A percentile compares a stretch with the other conserved stretches of the same genome.
These are phyloP conservation scores for Podaxis sp. DNA, from an alignment of 768 basidiomycete species.

Conservation along the genomic window DNA sequence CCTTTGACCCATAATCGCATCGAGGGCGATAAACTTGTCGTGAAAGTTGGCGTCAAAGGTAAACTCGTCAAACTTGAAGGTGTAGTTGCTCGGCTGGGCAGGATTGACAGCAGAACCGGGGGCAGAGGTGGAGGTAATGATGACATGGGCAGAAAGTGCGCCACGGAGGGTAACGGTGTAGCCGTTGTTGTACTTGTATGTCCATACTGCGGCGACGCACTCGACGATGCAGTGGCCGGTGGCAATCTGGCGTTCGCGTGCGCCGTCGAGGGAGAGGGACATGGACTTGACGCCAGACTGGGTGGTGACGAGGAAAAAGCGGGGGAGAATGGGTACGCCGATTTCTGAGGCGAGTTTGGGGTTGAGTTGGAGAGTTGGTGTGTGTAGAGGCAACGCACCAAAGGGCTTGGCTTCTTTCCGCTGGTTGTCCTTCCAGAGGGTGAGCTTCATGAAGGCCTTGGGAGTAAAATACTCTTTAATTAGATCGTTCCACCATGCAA, in stretches of 20 bases:
- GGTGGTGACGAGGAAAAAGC: slow-evolving; percentile 82
- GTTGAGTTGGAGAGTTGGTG: background rate
- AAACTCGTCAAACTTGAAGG: slow-evolving; percentile 71
- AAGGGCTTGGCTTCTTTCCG: slow-evolving; percentile 80
- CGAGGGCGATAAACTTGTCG: slow-evolving; percentile 74
- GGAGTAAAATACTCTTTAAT: slow-evolving; percentile 72
- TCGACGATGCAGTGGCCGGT: slow-evolving; percentile 61
- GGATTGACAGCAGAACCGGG: slow-evolving; percentile 24
- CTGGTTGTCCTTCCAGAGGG: slow-evolving; percentile 86
- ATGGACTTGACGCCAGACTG: slow-evolving; percentile 86
- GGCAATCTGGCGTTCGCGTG: slow-evolving; percentile 57
- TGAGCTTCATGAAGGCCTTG: slow-evolving; percentile 73
- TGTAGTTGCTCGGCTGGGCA: slow-evolving; percentile 24
- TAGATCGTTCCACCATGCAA: slow-evolving; percentile 66
- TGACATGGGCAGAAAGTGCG: slow-evolving; percentile 67
- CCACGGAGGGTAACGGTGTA: slow-evolving; percentile 78
- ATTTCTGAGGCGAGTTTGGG: slow-evolving; percentile 54
- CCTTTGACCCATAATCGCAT: slow-evolving; percentile 55
- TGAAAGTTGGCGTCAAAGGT: slow-evolving; percentile 72
- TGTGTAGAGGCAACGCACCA: slow-evolving; percentile 47
- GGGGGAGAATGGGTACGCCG: slow-evolving; percentile 73
- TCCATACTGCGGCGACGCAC: slow-evolving; percentile 76
- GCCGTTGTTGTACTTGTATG: slow-evolving; percentile 77
- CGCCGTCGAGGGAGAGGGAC: slow-evolving; percentile 76
- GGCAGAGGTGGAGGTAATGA: slow-evolving; percentile 32